phyloP scores from a whole-genome alignment of 768 basidiomycete species.

The Fomitopsis pulvina region DNA sequence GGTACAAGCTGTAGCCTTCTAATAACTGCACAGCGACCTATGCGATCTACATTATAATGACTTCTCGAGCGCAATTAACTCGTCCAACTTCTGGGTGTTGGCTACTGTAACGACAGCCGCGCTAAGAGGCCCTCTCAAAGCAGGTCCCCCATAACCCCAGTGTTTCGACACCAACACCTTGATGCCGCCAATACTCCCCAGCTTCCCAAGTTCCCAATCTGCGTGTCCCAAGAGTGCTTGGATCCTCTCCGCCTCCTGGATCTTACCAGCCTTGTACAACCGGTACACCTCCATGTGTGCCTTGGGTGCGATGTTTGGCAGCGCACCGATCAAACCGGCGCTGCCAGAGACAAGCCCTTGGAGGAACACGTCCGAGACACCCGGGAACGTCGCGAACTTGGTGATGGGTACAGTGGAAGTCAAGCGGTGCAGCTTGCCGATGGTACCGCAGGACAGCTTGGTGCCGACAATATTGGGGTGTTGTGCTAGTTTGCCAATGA shows the following conservation, averaged over 20 bases:
- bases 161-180: slow-evolving; percentile 56
- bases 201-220: slow-evolving; percentile 56
- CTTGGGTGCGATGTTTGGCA: slow-evolving; percentile 40
- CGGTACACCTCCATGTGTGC: slow-evolving; percentile 44
- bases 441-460: slow-evolving; percentile 79
- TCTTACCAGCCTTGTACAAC: slow-evolving; percentile 44
- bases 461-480: slow-evolving; percentile 85
- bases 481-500: slow-evolving; percentile 55
- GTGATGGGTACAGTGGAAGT: slow-evolving; percentile 46
- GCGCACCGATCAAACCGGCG: slow-evolving; percentile 38
- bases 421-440: slow-evolving; percentile 78
- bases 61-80: slow-evolving; percentile 26
- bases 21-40: no score
- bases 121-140: slow-evolving; percentile 22
- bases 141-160: slow-evolving; percentile 55
- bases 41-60: slow-evolving; percentile 10
- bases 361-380: slow-evolving; percentile 62
- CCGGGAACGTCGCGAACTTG: slow-evolving; percentile 68
- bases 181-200: slow-evolving; percentile 63
- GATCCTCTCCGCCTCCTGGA: slow-evolving; percentile 51
- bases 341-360: slow-evolving; percentile 36
- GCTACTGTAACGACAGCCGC: slow-evolving; percentile 13
- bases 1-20: no score
- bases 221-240: slow-evolving; percentile 59
- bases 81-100: slow-evolving; percentile 17